Base-by-base conservation (phyloP, 352 stramenopile species). In the Globisporangium spinosum region DNA sequence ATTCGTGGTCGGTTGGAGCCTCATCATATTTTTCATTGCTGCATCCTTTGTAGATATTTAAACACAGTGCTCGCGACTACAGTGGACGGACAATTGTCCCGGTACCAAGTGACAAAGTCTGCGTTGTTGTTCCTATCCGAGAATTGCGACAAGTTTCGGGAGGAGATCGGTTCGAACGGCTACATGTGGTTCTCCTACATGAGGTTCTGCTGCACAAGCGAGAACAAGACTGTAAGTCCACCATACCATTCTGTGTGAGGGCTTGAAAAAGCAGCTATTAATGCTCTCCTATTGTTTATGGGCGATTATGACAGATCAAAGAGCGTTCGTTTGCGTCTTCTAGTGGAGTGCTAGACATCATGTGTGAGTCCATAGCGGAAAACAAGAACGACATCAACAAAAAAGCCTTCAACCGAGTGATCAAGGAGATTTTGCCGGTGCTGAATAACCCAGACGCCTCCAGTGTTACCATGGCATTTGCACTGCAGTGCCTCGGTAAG, bases 51-150 rank as follows among this genome's bases (percentile, higher is more conserved):
- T 40, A 93, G 85, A 25, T 88, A 90, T 71, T 68, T 93, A 40
- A 65, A 78, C 57, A 80, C 76, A 10, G 76, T 90, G 4, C 71
- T 93, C 15, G 79, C 78, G 25, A 91, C 85, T 5, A 89, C 80
- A 47, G 68, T 83, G 8, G 74, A 77, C 10, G 85, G 82, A 2
- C 87, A 90, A 43, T 62, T 93, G 0, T 85, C 82, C 2, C 78
- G 85, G 6, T 90, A 87, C 56, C 78, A 91, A 56, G 82, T 93
- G 15, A 88, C 82, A 27, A 93, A 82, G 29, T 72, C 83, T n/a
- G 71, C 77, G 29, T 69, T 88, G 47, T 70, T 75, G 20, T 90
- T 93, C 58, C 35, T 93, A 22, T 58, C 75, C 0, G 73, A 82
- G 10, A 77, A 89, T 47, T 72, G 73, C 20, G 32, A 63, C 5